Evolutionary conservation across 2,329 filamentous ascomycete genomes (phyloP).

Genomic region (Aspergillus intermedius): DNA sequence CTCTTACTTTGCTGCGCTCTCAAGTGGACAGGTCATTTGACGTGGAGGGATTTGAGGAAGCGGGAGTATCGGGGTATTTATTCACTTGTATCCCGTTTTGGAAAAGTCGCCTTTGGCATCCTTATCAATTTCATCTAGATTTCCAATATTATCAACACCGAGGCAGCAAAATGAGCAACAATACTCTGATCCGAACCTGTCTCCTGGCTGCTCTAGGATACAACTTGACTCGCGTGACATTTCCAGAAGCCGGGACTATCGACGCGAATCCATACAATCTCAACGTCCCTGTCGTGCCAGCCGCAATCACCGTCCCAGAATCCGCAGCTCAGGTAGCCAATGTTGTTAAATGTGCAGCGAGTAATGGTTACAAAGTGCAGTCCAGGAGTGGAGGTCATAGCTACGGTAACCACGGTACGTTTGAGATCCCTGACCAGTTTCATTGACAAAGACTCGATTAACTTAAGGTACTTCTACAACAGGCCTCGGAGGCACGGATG

Average conservation of each 20-base stretch:
- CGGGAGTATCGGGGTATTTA: no score
- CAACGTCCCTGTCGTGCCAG: conserved; percentile 22
- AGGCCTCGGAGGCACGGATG: conserved; percentile 30
- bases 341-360: conserved; percentile 42
- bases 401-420: conserved; percentile 46
- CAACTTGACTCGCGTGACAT: conserved; percentile 3
- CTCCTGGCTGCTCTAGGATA: conserved; percentile 15
- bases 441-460: background rate
- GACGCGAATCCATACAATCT: conserved; percentile 20
- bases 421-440: background rate
- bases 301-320: conserved; percentile 27
- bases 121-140: no score
- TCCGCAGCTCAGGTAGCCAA: conserved; percentile 37
- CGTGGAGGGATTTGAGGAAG: no score
- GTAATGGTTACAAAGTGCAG: conserved; percentile 43
- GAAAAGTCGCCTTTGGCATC: no score
- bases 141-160: no score
- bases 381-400: conserved; percentile 49
- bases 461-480: background rate
- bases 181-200: conserved; percentile 6
- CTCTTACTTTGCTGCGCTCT: no score
- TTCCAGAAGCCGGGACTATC: conserved; percentile 4
- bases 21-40: no score
- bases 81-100: no score
- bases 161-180: no score